Evolutionary conservation across 768 basidiomycete genomes (phyloP).

Genomic region (Mycena vitilis): DNA sequence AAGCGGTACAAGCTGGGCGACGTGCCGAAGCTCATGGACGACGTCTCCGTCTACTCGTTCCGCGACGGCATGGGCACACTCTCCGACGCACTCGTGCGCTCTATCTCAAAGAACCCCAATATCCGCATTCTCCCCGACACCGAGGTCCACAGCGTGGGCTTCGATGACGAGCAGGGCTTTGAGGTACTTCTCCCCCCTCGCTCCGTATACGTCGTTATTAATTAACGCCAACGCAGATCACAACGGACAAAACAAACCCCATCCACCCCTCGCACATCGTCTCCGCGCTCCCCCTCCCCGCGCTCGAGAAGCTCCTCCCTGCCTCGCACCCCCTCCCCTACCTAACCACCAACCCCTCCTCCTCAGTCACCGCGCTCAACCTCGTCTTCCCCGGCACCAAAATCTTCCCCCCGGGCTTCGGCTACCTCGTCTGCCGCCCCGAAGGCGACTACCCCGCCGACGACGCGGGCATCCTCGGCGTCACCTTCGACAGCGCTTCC

Average conservation of each 20-base stretch:
- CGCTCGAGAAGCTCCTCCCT: slow-evolving; percentile 59
- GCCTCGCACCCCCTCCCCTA: slow-evolving; percentile 62
- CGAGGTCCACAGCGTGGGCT: slow-evolving; percentile 49
- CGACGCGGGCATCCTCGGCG: slow-evolving; percentile 74
- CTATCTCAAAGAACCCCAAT: slow-evolving; percentile 61
- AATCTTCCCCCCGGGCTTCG: slow-evolving; percentile 90
- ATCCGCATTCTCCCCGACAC: slow-evolving; percentile 67
- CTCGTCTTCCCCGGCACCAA: slow-evolving; percentile 76
- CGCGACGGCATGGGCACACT: slow-evolving; percentile 79
- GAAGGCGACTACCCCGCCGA: slow-evolving; percentile 59
- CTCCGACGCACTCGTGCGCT: slow-evolving; percentile 62
- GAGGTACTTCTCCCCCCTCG: slow-evolving; percentile 52
- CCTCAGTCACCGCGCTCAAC: slow-evolving; percentile 90
- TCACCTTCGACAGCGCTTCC: slow-evolving; percentile 90
- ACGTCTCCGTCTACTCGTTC: slow-evolving; percentile 86
- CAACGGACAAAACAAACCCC: slow-evolving; percentile 50
- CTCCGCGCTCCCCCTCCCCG: slow-evolving; percentile 79
- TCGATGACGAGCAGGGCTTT: slow-evolving; percentile 50
- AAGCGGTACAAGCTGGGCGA: slow-evolving; percentile 62
- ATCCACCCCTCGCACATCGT: slow-evolving; percentile 73
- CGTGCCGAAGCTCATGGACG: slow-evolving; percentile 59
- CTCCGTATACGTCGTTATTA: slow-evolving; percentile 19
- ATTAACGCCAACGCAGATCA: slow-evolving; percentile 30
- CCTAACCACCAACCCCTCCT: slow-evolving; percentile 74
- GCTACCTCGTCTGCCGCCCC: slow-evolving; percentile 92